Base-by-base conservation (phyloP, 2,329 filamentous ascomycete genomes). In the Zarea fungicola region DNA sequence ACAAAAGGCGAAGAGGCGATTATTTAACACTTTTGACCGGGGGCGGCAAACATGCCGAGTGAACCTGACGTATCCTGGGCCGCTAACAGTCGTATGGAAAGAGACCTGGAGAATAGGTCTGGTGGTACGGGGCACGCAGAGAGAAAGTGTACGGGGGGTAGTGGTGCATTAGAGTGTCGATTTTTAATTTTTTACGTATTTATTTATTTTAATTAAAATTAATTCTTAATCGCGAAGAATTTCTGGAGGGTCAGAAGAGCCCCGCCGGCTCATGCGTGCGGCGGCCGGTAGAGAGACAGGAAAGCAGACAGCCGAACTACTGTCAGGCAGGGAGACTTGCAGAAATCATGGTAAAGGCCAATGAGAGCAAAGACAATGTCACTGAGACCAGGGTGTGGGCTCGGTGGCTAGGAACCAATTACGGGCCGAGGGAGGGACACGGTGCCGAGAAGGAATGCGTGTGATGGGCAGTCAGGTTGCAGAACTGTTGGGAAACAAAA, bases 351-450 rank as follows among this genome's bases (percentile, higher is more conserved):
- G n/a, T n/a, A n/a, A 14, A 32, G 21, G 10, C 44, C 44, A 47
- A 47, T 47, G 19, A n/a, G 35, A 31, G 26, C 3, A 18, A n/a
- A n/a, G 44, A 8, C 36, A 41, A 47, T 34, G 36, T 8, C 36
- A 25, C 11, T 34, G n/a, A 31, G 28, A 19, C 13, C 16, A 26
- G 11, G 5, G 8, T n/a, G n/a, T n/a, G n/a, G n/a, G n/a, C n/a
- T n/a, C n/a, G n/a, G n/a, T n/a, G 36, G 45, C 39, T 28, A 41
- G 34, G 45, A 19, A 37, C 45, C 45, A 48, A 48, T 48, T 34
- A 41, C 36, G 28, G 45, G 13, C 36, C 45, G 22, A 13, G 45
- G 29, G 28, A 32, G 29, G 13, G 18, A 48, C 45, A 48, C 44
- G 45, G 31, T 48, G 45, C 36, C 26, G 28, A 39, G 34, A 35